Conservation (phyloP, 768 basidiomycete genomes). For the Tulasnella sp. region DNA sequence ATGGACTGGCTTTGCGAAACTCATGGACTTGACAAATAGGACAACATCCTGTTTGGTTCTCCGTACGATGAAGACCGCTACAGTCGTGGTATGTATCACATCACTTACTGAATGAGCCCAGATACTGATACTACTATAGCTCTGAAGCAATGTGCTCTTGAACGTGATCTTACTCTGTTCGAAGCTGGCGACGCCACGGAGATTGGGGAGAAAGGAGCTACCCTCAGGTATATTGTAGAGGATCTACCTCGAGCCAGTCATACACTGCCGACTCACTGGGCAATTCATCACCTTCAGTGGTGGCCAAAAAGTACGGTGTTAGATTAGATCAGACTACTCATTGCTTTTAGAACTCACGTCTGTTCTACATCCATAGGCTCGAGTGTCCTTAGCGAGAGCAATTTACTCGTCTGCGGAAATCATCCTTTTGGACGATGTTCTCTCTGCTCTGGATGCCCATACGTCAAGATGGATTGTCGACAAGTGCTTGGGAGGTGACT, state of each 20-base stretch:
- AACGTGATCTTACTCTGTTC: constrained; percentile 36
- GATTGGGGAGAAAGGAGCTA: constrained; percentile 60
- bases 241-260: too few relatives aligned
- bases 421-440: constrained; percentile 60
- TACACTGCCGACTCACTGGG: background rate
- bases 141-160: constrained; percentile 31
- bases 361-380: constrained; percentile 25
- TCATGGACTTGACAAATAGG: constrained; percentile 37
- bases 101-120: background rate
- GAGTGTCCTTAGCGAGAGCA: constrained; percentile 44
- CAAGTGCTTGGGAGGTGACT: constrained; percentile 25
- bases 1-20: background rate
- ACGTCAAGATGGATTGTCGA: constrained; percentile 40
- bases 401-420: constrained; percentile 50
- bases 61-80: constrained; percentile 34
- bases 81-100: constrained; percentile 25
- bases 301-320: constrained; percentile 36
- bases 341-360: constrained; percentile 21
- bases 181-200: constrained; percentile 57
- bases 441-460: constrained; percentile 50
- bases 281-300: constrained; percentile 25
- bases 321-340: background rate
- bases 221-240: constrained; percentile 31
- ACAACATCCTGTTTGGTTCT: constrained; percentile 41
- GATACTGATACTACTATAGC: constrained; percentile 19